phyloP scores from a whole-genome alignment of 805 yeast species.

The Candida nemodendra region DNA sequence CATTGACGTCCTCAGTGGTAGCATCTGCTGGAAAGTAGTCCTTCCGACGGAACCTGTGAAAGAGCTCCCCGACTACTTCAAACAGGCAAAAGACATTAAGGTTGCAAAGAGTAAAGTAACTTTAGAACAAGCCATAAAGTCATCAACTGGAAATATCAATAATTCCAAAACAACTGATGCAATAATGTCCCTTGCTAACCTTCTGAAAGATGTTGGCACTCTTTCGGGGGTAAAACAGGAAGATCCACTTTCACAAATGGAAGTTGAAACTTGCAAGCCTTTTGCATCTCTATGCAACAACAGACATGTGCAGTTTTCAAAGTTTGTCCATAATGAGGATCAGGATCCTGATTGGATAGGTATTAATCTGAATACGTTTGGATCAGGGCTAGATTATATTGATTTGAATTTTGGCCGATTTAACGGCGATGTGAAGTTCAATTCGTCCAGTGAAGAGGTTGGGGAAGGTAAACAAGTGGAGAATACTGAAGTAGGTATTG shows the following conservation, averaged over 20 bases:
- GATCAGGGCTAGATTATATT: conserved; percentile 8
- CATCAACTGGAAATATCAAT: neutral
- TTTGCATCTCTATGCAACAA: conserved; percentile 27
- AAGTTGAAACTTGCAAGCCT: conserved; percentile 52
- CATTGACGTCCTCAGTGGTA: conserved; percentile 18
- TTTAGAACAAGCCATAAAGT: neutral
- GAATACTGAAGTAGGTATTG: conserved; percentile 1
- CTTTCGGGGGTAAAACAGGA: conserved; percentile 1
- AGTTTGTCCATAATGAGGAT: conserved; percentile 6
- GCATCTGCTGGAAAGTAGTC: conserved; percentile 20
- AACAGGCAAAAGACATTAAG: neutral
- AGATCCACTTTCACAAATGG: conserved; percentile 48
- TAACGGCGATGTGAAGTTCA: conserved; percentile 19
- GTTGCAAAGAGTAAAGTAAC: too few species aligned
- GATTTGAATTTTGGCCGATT: conserved; percentile 20
- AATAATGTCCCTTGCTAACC: neutral
- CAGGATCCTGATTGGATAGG: conserved; percentile 1
- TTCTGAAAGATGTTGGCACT: neutral
- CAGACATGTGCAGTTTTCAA: conserved; percentile 24
- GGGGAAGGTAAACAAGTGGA: conserved; percentile 1
- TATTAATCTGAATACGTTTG: conserved; percentile 14
- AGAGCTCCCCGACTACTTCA: neutral
- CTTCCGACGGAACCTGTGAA: conserved; percentile 5
- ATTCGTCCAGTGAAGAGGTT: conserved; percentile 1
- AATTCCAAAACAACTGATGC: neutral